phyloP scores from a whole-genome alignment of 352 stramenopile species.

The Globisporangium splendens region DNA sequence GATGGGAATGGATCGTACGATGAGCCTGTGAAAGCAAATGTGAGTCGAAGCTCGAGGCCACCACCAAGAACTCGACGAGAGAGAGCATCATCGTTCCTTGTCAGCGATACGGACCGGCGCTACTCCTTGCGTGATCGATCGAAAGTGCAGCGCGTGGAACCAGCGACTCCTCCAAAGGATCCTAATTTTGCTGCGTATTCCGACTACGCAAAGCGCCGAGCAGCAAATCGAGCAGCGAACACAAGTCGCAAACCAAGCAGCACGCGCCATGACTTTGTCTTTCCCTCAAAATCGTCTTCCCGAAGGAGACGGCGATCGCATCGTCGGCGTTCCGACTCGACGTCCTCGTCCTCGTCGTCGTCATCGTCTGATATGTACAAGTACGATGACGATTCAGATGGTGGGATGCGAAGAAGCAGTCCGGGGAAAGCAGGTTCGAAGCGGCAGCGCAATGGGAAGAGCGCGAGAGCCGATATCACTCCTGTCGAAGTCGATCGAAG shows the following conservation, averaged over 20 bases:
- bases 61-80: not conserved
- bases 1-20: slow-evolving; percentile 17
- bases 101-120: slow-evolving; percentile 30
- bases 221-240: slow-evolving; percentile 19
- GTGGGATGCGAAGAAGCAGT: slow-evolving; percentile 59
- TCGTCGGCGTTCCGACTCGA: slow-evolving; percentile 23
- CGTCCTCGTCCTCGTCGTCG: slow-evolving; percentile 40
- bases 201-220: slow-evolving; percentile 67
- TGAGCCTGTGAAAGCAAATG: slow-evolving; percentile 11
- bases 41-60: not conserved
- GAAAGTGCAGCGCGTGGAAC: slow-evolving; percentile 45
- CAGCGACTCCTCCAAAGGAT: slow-evolving; percentile 25
- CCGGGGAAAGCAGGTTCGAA: slow-evolving; percentile 21
- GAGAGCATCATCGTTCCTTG: slow-evolving; percentile 14
- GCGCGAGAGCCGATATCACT: slow-evolving; percentile 69
- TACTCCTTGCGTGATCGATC: slow-evolving; percentile 74
- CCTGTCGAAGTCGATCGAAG: slow-evolving; percentile 79
- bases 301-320: slow-evolving; percentile 20
- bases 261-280: slow-evolving; percentile 20
- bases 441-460: slow-evolving; percentile 29
- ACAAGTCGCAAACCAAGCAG: slow-evolving; percentile 16
- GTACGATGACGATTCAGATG: slow-evolving; percentile 61
- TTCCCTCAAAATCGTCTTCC: slow-evolving; percentile 23
- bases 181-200: slow-evolving; percentile 43
- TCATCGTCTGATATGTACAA: slow-evolving; percentile 58